These are phyloP conservation scores for Rhodocollybia butyracea DNA, from an alignment of 768 basidiomycete genomes.

Conservation along the genomic window DNA sequence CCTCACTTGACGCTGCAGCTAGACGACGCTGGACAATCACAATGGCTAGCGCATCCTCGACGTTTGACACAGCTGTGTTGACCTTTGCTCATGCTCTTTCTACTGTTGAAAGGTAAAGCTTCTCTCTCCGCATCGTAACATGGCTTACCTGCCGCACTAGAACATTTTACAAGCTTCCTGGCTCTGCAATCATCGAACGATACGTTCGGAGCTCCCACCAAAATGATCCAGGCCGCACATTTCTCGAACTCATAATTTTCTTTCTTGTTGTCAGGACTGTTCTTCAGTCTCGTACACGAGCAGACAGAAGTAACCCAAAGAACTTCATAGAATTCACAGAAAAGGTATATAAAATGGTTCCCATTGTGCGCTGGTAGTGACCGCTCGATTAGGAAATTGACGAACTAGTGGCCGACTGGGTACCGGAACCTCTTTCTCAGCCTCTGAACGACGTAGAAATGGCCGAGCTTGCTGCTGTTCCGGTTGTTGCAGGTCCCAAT, in stretches of 20 bases:
- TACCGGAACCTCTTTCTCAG: conserved; percentile 75
- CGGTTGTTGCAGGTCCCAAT: conserved; percentile 74
- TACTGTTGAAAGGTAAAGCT: conserved; percentile 54
- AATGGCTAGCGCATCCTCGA: conserved; percentile 8
- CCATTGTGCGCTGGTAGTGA: neutral
- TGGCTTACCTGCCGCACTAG: too few relatives aligned
- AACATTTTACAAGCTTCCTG: conserved; percentile 75
- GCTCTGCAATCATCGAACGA: conserved; percentile 79
- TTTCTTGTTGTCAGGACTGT: conserved; percentile 88
- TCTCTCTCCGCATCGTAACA: too few relatives aligned
- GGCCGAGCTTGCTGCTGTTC: conserved; percentile 69
- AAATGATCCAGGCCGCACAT: conserved; percentile 90
- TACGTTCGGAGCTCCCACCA: conserved; percentile 95
- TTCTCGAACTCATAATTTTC: conserved; percentile 86
- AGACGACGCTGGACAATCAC: neutral
- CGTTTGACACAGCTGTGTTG: conserved; percentile 50
- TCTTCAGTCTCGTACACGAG: conserved; percentile 85
- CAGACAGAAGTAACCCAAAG: conserved; percentile 70
- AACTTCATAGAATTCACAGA: conserved; percentile 90
- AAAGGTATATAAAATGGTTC: conserved; percentile 54
- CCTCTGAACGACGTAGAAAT: conserved; percentile 59
- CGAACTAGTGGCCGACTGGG: conserved; percentile 95
- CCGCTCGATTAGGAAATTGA: conserved; percentile 74
- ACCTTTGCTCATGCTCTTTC: conserved; percentile 62
- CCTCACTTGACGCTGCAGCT: neutral